Conservation (phyloP, 441 rosid species). For the Bruguiera hainesii region DNA sequence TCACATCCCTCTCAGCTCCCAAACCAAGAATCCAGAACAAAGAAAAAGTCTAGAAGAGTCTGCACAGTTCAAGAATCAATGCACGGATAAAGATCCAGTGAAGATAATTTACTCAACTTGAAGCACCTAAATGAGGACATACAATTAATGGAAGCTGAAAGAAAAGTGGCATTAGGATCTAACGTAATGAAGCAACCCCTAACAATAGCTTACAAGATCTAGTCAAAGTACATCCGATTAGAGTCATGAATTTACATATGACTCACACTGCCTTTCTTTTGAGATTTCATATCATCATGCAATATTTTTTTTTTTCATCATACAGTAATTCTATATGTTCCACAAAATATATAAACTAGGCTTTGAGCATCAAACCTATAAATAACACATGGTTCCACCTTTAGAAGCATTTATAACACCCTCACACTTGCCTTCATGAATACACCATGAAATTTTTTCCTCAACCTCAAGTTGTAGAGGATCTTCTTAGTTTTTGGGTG, state of each 20-base stretch:
- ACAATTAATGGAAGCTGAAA: too few relatives aligned
- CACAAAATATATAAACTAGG: not conserved
- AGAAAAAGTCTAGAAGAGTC: too few relatives aligned
- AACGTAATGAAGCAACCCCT: too few relatives aligned
- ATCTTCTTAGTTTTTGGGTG: slow-evolving; percentile 64
- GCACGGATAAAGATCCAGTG: too few relatives aligned
- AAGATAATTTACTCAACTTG: too few relatives aligned
- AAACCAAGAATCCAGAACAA: too few relatives aligned
- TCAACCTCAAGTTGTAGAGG: slow-evolving; percentile 49
- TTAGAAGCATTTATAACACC: slow-evolving; percentile 59
- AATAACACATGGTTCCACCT: slow-evolving; percentile 87
- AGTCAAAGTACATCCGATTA: not conserved
- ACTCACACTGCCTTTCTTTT: not conserved
- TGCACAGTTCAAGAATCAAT: too few relatives aligned
- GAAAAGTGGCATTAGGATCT: too few relatives aligned
- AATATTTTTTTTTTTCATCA: not conserved
- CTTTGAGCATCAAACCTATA: slow-evolving; percentile 53
- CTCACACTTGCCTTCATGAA: slow-evolving; percentile 60
- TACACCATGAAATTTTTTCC: slow-evolving; percentile 56
- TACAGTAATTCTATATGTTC: not conserved
- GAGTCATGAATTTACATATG: not conserved
- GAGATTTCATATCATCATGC: not conserved
- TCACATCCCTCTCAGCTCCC: too few relatives aligned
- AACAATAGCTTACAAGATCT: too few relatives aligned
- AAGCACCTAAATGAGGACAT: too few relatives aligned